Percentiles rank a stretch among this genome's conserved stretches.
Evolutionary conservation across 75 land plant species (phyloP).

Genomic region (Ceratopteris richardii): DNA sequence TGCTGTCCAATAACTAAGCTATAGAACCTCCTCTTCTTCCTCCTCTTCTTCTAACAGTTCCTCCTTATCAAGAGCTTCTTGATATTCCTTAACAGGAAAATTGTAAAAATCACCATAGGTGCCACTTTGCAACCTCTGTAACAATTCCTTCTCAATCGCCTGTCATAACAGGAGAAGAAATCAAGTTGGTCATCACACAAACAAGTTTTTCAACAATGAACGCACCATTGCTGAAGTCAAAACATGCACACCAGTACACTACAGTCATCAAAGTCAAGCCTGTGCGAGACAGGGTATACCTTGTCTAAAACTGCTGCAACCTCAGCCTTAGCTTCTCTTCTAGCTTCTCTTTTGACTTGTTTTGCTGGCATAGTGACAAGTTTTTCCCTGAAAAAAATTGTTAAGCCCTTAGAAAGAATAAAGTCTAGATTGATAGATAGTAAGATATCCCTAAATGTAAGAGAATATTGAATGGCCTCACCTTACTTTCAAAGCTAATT

Average conservation of each 20-base stretch:
- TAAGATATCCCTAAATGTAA: no score
- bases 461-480: conserved; percentile 16
- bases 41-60: conserved; percentile 46
- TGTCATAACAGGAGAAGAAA: conserved; percentile 23
- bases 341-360: conserved; percentile 72
- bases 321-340: conserved; percentile 91
- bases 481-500: conserved; percentile 88
- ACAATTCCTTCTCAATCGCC: conserved; percentile 82
- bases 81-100: conserved; percentile 46
- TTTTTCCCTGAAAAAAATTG: conserved; percentile 55
- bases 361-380: conserved; percentile 84
- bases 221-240: background rate
- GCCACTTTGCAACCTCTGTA: conserved; percentile 76
- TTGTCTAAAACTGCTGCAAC: conserved; percentile 78
- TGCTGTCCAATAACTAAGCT: background rate
- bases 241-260: background rate
- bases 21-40: conserved; percentile 28
- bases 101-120: conserved; percentile 89
- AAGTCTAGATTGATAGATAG: no score
- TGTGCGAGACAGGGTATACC: no score
- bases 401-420: no score
- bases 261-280: no score
- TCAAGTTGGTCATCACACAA: no score
- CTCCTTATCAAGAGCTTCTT: conserved; percentile 60
- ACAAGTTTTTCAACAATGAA: background rate